A percentile compares a stretch with the other conserved stretches of the same genome.
These are phyloP conservation scores for Tuber magnatum DNA, from an alignment of 495 filamentous ascomycete species.

Conservation along the genomic window DNA sequence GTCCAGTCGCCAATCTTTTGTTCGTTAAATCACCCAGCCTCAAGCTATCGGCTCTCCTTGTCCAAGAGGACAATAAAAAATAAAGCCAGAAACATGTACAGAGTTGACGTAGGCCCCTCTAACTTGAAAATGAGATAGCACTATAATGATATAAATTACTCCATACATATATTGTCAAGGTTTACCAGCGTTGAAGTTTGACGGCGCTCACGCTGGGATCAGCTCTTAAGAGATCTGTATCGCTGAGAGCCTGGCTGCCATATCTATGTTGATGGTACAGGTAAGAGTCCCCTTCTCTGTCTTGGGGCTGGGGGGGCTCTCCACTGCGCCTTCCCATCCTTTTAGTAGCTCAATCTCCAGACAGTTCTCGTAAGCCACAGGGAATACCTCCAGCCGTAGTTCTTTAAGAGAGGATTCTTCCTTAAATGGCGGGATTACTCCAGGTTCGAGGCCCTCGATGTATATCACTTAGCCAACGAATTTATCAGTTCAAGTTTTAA, in stretches of 20 bases:
- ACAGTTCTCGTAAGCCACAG: not conserved
- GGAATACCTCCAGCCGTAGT: not conserved
- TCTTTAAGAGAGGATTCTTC: not conserved
- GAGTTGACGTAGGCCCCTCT: not conserved
- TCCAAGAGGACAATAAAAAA: not conserved
- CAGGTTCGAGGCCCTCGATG: not conserved
- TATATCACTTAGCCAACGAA: not conserved
- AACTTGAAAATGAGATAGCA: not conserved
- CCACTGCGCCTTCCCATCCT: not conserved
- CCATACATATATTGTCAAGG: not conserved
- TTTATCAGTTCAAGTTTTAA: not conserved
- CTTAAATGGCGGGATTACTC: not conserved
- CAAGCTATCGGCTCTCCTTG: not conserved
- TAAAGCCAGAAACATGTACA: not conserved
- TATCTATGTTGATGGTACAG: not conserved
- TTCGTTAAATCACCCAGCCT: not conserved
- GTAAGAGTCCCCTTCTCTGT: not conserved
- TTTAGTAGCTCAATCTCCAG: not conserved
- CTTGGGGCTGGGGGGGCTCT: not conserved
- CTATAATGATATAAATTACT: not conserved
- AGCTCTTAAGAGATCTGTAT: not conserved
- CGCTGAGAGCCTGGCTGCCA: not conserved
- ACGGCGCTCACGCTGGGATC: not conserved
- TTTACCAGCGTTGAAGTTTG: not conserved
- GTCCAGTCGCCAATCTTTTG: not conserved